Evolutionary conservation across 2,329 filamentous ascomycete genomes (phyloP), one percentile per base, ranked within the genome.

Genomic region (Monosporascus sp.): DNA sequence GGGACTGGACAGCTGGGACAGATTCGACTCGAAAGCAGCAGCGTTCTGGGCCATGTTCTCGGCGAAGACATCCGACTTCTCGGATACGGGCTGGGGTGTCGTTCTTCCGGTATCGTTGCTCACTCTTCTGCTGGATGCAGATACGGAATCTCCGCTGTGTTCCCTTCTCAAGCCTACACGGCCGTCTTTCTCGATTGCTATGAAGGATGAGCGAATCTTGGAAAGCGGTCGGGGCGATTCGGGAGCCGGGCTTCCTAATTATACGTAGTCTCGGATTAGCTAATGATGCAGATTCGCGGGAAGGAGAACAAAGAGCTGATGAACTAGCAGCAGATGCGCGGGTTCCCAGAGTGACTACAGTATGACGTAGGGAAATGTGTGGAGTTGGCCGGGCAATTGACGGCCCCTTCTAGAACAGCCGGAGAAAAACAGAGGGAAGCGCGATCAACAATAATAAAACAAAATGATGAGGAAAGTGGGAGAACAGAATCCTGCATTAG

Each of bases 191-290:
- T 91, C 87, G 46, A 92, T 80, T 19, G 87, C 82, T 50, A 92
- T 81, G 67, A 92, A 92, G 67, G 77, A 89, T 38, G 87, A 88
- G 60, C 87, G 82, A 44, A 91, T 84, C 71, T 87, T 90, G 57
- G 87, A 90, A 41, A 91, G 79, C 24, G 85, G 87, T 63, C 86
- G 78, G 34, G 83, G 81, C 19, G 81, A 83, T 36, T 79, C 76
- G 44, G 67, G 67, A 58, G 64, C 66, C 52, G 70, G 69, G 54
- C 60, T 63, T 46, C 52, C 62, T 70, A 56, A 69, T 70, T 60
- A 69, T 69, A 59, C 71, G 51, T 56, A 54, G 54, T 49, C 59
- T 48, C 52, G 40, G 49, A 64, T 68, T 66, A 69, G 67, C 58
- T 49, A 65, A 65, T 53, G 43, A 43, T 51, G 51, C 38, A 37